Base-by-base conservation (phyloP, 2,329 filamentous ascomycete genomes). In the Cadophora gregata region DNA sequence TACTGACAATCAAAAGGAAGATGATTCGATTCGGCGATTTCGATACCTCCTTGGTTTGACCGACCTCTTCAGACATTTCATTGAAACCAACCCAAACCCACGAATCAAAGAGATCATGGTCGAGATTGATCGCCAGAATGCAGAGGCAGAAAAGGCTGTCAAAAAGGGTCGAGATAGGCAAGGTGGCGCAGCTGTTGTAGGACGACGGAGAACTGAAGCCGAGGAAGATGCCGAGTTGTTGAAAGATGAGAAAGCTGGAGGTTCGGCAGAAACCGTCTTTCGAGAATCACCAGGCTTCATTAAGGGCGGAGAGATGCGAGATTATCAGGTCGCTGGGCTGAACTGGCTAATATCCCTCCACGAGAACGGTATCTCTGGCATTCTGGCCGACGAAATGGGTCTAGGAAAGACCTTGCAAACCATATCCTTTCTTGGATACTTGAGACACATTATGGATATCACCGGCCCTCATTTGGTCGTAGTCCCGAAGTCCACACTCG, bases 271-370 rank as follows among this genome's bases (percentile, higher is more conserved):
- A 77, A 96, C 92, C 0, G 89, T 97, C 42, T 99, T 99, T 80
- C 89, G 95, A 68, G 96, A 98, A 68, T 98, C 95, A 2, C 96
- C 96, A 14, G 80, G 89, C n/a, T 99, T 92, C 77, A 89, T 99
- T 70, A 82, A 97, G 19, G 91, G 84, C 62, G 90, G 96, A 53
- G 83, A 87, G 65, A 97, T 99, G 93, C 90, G 96, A 77, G 96
- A 99, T 79, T 99, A 99, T 80, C 96, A 99, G 79, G 85, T 99
- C 73, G 92, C 93, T 38, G 96, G 96, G 72, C 84, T 99, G 72
- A 99, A 99, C 79, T 99, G 96, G 96, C 86, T 99, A 55, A 93
- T 99, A 73, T 98, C 94, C 14, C 85, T 99, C 6, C 96, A 99
- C 75, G 96, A 99, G 80, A 99, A 99, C 75, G 96, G 96, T 82